A percentile compares a stretch with the other conserved stretches of the same genome.
These are phyloP conservation scores for Sarocladium strictum DNA, from an alignment of 2,329 filamentous ascomycete genomes.

Conservation along the genomic window DNA sequence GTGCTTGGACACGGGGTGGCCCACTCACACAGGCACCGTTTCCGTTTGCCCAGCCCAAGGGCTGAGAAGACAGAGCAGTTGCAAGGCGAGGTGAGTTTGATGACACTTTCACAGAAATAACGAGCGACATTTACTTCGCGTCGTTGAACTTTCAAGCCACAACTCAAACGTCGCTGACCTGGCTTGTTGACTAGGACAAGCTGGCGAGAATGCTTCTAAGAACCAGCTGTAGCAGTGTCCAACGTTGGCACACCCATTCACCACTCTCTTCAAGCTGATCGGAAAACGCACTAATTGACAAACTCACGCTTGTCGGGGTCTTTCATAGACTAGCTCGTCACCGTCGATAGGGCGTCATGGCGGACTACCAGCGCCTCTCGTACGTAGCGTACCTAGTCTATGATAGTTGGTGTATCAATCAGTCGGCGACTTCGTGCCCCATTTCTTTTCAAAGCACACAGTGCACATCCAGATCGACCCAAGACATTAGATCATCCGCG, in stretches of 20 bases:
- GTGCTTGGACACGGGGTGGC: background rate
- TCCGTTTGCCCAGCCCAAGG: background rate
- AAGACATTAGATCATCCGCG: background rate
- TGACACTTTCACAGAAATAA: background rate
- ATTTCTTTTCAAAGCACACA: background rate
- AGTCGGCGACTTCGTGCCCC: background rate
- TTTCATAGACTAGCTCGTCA: background rate
- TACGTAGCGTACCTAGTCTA: no score
- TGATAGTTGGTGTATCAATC: background rate
- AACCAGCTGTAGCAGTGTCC: background rate
- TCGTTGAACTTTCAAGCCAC: background rate
- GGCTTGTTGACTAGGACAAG: background rate
- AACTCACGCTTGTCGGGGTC: no score
- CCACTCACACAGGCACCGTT: background rate
- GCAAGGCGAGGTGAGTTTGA: no score
- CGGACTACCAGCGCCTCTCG: background rate
- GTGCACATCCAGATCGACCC: background rate
- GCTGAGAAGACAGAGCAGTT: background rate
- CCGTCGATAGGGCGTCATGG: background rate
- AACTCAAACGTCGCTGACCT: background rate
- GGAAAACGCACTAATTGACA: no score
- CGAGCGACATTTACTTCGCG: background rate
- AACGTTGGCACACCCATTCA: background rate
- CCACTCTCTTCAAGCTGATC: no score
- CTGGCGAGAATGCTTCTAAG: background rate